Percentiles rank a stretch among this genome's conserved stretches.
Evolutionary conservation across 805 yeast species (phyloP).

Genomic region (Candida nemodendra): DNA sequence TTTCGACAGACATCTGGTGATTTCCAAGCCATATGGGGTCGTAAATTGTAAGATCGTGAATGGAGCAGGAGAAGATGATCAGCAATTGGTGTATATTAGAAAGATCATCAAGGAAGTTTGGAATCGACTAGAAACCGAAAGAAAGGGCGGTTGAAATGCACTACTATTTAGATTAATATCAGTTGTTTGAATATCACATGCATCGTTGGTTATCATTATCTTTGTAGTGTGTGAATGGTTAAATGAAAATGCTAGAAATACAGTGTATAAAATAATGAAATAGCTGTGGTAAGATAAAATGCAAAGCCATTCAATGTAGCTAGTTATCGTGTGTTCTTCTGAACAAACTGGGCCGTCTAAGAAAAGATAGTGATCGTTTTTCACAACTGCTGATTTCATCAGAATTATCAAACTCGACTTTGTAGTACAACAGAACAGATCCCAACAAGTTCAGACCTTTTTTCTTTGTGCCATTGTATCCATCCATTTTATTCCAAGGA

Average conservation of each 20-base stretch:
- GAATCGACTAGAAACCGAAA: conserved; percentile 41
- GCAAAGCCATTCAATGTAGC: no score
- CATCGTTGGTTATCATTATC: no score
- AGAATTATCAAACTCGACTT: conserved; percentile 5
- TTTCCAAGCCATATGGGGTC: conserved; percentile 40
- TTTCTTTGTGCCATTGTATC: conserved; percentile 57
- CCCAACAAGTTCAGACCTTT: conserved; percentile 57
- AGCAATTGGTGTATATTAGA: conserved; percentile 36
- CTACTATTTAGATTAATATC: background rate
- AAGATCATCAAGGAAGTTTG: conserved; percentile 52
- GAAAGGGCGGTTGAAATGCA: conserved; percentile 50
- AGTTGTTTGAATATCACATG: no score
- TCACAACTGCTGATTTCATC: conserved; percentile 5
- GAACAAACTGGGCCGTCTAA: conserved; percentile 3
- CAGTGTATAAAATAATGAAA: no score
- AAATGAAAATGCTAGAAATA: no score
- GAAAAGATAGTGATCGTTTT: conserved; percentile 1
- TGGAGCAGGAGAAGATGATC: conserved; percentile 27
- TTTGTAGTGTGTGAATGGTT: no score
- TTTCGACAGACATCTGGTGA: conserved; percentile 35
- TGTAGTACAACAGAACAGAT: conserved; percentile 31
- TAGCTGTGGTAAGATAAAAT: no score
- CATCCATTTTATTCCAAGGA: conserved; percentile 61
- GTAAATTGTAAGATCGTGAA: conserved; percentile 28
- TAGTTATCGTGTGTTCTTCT: background rate